A percentile compares a stretch with the other conserved stretches of the same genome.
These are phyloP conservation scores for Evansstolkia leycettana DNA, from an alignment of 495 filamentous ascomycete species.

Conservation along the genomic window DNA sequence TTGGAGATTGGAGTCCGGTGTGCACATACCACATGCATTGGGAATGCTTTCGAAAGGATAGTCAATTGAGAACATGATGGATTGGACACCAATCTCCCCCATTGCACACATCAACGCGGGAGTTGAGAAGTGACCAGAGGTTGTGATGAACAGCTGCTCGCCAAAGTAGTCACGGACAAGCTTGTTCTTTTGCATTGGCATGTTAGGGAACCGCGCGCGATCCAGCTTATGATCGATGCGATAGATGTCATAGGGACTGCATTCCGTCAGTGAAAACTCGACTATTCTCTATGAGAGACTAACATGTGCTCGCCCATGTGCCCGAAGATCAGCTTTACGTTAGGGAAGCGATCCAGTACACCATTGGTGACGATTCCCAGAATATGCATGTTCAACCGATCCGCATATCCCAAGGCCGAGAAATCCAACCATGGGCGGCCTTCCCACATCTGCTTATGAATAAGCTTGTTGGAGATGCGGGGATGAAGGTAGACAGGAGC, in stretches of 20 bases:
- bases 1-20: too few species aligned
- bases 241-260: conserved; percentile 54
- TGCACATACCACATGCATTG: too few species aligned
- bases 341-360: conserved; percentile 37
- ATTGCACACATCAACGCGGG: conserved; percentile 38
- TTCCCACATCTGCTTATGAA: conserved; percentile 38
- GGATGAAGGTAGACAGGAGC: conserved; percentile 56
- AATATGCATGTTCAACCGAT: conserved; percentile 35
- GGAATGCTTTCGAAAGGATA: conserved; percentile 43
- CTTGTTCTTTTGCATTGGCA: conserved; percentile 35
- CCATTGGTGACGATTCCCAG: conserved; percentile 42
- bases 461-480: conserved; percentile 32
- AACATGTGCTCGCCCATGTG: conserved; percentile 56
- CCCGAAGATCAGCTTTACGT: conserved; percentile 50
- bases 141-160: conserved; percentile 53
- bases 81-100: conserved; percentile 27
- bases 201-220: conserved; percentile 32
- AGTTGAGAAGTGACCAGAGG: conserved; percentile 47
- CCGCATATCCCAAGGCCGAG: conserved; percentile 33
- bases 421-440: conserved; percentile 28
- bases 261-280: too few species aligned
- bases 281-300: too few species aligned
- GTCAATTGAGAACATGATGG: conserved; percentile 38
- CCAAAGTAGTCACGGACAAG: conserved; percentile 48
- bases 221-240: conserved; percentile 48